Evolutionary conservation across 106 monocot genomes (phyloP), one percentile per base, ranked within the genome.

Genomic region (Acorus gramineus): DNA sequence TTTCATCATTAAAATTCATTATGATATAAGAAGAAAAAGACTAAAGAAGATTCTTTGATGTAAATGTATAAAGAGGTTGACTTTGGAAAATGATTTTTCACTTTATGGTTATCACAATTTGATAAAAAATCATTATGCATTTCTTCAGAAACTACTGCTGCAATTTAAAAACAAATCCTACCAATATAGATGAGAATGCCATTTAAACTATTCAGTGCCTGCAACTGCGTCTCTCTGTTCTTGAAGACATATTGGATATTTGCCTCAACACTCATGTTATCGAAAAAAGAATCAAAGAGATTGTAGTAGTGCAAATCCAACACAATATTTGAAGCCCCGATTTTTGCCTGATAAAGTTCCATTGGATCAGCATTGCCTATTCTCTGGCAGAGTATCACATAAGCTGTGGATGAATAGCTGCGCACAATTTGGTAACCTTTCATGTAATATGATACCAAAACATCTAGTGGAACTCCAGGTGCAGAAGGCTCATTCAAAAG

Each of bases 331-430:
- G 69, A 74, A 50, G 58, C 65, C 4, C 86, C 91, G 63, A 92
- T 74, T 47, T 84, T 77, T 72, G 86, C 86, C 61, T 81, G 76
- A 70, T 74, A 86, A 46, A 92, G 79, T 60, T 92, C 92, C 46
- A 92, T 69, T 54, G 87, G 87, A 53, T 92, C 84, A 68, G 84
- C 86, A 75, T 85, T 85, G 57, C 92, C 92, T 64, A 92, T 92
- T 71, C 92, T 84, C 58, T 92, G 87, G 67, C 87, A 92, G 12
- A 84, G 47, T 71, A 92, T 78, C 53, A 92, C 87, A 82, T 82
- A 92, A 57, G 72, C 82, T 48, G 73, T 71, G 6, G 77, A 78
- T 3, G 92, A 87, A 66, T 92, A 82, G 47, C 63, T 76, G 47
- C 87, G 76, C 56, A 92, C 84, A 65, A 87, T 76, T 64, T 87